Base-by-base conservation (phyloP, 2,329 filamentous ascomycete genomes). In the Fusarium devonianum region DNA sequence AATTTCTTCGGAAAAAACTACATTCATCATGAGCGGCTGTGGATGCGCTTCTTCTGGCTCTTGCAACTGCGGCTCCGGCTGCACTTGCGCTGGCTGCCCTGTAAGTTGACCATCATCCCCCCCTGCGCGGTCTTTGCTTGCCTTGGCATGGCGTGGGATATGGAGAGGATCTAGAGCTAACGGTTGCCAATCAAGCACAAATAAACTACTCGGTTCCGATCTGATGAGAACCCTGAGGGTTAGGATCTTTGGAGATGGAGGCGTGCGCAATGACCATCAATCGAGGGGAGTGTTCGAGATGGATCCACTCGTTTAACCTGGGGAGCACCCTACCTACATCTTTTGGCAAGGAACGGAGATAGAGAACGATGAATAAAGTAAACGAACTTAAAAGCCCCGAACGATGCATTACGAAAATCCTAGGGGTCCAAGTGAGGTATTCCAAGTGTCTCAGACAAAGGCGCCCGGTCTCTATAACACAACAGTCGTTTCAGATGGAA, bases 71-170 rank as follows among this genome's bases (percentile, higher is more conserved):
- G 74, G 74, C 62, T 63, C 67, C 21, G 30, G 57, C 67, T 77
- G 75, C 73, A 70, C 73, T 56, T 77, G 75, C 59, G 57, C 65
- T 35, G 67, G 67, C 64, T 77, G 75, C 72, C 73, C 74, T 60
- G 75, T 77, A 71, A 64, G 73, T 69, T 18, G 14, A 40, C 34
- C 11, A 13, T 4, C 23, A n/a, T 12, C 30, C 21, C 9, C 30
- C 41, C 41, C 23, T 21, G 26, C 33, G 32, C 25, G 14, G 12
- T 37, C 36, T 52, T 34, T 57, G 45, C 28, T 37, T 35, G 39
- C 36, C 47, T 28, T 29, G 47, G 34, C 45, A n/a, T 51, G 55
- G 42, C 36, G 35, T 25, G 28, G 34, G 47, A 28, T 16, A 11
- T 29, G n/a, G 36, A 21, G 36, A 16, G 13, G 35, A 21, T 12